These are phyloP conservation scores for Coemansia sp. DNA, from an alignment of 192 early-diverging fungal species.

Conservation along the genomic window DNA sequence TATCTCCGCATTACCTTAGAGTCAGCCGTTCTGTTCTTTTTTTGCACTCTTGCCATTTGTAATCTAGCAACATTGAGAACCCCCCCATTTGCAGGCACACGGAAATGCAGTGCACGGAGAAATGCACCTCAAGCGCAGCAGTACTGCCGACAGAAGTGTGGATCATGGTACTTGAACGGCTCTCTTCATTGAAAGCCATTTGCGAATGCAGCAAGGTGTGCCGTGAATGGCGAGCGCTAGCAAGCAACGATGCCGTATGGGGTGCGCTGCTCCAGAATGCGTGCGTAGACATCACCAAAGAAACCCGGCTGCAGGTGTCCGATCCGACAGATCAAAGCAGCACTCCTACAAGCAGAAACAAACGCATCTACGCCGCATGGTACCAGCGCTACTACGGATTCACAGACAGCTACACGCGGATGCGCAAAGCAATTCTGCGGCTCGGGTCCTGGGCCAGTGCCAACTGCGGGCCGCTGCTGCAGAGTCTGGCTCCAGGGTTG, in stretches of 20 bases:
- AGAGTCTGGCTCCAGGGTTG: constrained; percentile 43
- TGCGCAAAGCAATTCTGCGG: constrained; percentile 23
- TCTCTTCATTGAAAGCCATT: constrained; percentile 17
- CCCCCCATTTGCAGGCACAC: neutral
- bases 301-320: neutral
- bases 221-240: constrained; percentile 17
- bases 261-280: constrained; percentile 14
- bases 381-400: constrained; percentile 29
- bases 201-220: constrained; percentile 47
- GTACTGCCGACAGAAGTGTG: constrained; percentile 32
- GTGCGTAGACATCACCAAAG: constrained; percentile 11
- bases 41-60: neutral
- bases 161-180: constrained; percentile 23
- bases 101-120: neutral
- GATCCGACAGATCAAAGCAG: neutral
- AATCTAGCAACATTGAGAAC: neutral
- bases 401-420: constrained; percentile 44
- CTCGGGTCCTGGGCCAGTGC: constrained; percentile 31
- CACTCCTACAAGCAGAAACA: constrained; percentile 10
- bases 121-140: neutral
- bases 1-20: neutral
- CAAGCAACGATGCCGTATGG: constrained; percentile 34
- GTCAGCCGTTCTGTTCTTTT: neutral
- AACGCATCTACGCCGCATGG: constrained; percentile 31
- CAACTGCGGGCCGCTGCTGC: constrained; percentile 14